Percentiles rank a stretch among this genome's conserved stretches.
Conservation (phyloP, 148 eudicot species). For the Vaccinium darrowii region DNA sequence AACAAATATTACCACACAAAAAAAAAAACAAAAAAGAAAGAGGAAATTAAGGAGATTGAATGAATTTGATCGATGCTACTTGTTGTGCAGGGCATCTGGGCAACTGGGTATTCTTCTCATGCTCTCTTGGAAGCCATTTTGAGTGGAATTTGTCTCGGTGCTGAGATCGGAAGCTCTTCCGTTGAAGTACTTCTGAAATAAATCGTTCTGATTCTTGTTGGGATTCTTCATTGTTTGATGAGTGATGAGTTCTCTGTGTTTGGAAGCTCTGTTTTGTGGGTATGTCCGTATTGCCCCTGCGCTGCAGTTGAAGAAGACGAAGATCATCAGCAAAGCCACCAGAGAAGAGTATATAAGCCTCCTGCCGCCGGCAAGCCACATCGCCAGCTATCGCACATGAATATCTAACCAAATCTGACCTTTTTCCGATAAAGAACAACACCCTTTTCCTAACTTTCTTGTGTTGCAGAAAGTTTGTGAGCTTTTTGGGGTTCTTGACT, state of each 20-base stretch:
- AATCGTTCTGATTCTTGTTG: conserved; percentile 14
- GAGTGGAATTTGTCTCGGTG: neutral
- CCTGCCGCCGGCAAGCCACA: conserved; percentile 46
- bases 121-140: conserved; percentile 31
- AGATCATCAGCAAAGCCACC: conserved; percentile 13
- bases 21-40: neutral
- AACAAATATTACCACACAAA: neutral
- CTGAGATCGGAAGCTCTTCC: conserved; percentile 26
- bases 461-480: neutral
- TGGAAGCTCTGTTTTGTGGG: neutral
- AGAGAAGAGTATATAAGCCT: conserved; percentile 20
- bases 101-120: conserved; percentile 77
- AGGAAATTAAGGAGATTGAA: neutral
- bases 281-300: conserved; percentile 38
- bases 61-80: neutral
- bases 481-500: neutral
- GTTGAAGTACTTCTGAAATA: conserved; percentile 35
- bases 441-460: neutral
- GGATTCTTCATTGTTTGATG: neutral
- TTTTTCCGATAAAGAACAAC: neutral
- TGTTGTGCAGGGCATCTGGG: conserved; percentile 79
- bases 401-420: conserved; percentile 12
- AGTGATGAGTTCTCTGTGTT: neutral
- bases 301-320: conserved; percentile 15
- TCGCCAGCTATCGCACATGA: conserved; percentile 39